Percentiles rank a stretch among this genome's conserved stretches.
Evolutionary conservation across 1,284 basidiomycete species (phyloP).

Genomic region (Sporisorium sorghi): DNA sequence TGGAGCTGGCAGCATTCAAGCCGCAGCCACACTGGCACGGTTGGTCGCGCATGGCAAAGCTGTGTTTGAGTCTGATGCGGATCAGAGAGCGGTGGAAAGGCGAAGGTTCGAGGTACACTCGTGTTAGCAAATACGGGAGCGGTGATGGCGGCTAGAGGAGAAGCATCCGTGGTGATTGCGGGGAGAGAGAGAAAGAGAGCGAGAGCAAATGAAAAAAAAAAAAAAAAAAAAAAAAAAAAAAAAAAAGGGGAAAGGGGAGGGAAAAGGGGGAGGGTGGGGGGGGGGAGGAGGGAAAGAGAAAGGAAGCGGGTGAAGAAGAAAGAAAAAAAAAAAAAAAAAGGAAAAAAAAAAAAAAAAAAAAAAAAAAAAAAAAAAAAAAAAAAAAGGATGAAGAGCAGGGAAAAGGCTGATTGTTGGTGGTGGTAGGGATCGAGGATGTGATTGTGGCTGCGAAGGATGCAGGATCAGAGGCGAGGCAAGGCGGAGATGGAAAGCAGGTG

Average conservation of each 20-base stretch:
- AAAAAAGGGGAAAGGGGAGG: too few relatives aligned
- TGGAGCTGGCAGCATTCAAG: conserved; percentile 32
- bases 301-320: too few relatives aligned
- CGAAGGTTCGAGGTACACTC: not conserved
- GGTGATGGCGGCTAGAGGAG: conserved; percentile 1
- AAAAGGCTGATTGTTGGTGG: too few relatives aligned
- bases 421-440: not conserved
- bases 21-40: conserved; percentile 33
- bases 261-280: too few relatives aligned
- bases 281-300: too few relatives aligned
- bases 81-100: not conserved
- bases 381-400: too few relatives aligned
- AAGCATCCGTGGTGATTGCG: conserved; percentile 1
- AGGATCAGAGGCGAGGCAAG: not conserved
- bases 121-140: not conserved
- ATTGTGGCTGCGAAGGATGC: not conserved
- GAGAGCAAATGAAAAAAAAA: not conserved
- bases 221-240: too few relatives aligned
- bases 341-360: too few relatives aligned
- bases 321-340: too few relatives aligned
- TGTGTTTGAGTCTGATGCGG: not conserved
- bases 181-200: not conserved
- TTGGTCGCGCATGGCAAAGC: conserved; percentile 17
- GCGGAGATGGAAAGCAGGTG: not conserved
- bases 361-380: too few relatives aligned